A percentile compares a stretch with the other conserved stretches of the same genome.
phyloP scores from a whole-genome alignment of 169 alveolate species.

The Babesia divergens region DNA sequence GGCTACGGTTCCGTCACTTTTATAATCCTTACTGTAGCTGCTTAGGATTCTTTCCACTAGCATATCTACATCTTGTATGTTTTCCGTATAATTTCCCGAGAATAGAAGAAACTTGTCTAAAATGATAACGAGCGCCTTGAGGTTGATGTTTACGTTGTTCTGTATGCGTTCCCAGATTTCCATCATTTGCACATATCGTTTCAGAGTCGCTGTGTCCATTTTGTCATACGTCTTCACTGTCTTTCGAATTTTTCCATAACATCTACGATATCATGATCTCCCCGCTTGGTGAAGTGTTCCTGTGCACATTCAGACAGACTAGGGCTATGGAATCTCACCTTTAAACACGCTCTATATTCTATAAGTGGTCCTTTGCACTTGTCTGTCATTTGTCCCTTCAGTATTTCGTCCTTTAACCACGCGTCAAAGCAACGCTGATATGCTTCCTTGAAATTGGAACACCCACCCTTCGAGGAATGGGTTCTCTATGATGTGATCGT shows the following conservation, averaged over 20 bases:
- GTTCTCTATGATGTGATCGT: background rate
- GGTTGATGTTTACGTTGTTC: constrained; percentile 5
- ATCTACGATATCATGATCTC: constrained; percentile 32
- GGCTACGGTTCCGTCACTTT: background rate
- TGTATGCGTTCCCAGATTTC: constrained; percentile 23
- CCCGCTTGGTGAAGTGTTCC: constrained; percentile 41
- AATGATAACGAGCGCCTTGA: constrained; percentile 36
- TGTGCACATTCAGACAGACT: background rate
- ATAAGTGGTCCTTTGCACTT: constrained; percentile 62
- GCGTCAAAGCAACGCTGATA: constrained; percentile 69
- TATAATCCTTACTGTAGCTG: background rate
- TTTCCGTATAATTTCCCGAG: background rate
- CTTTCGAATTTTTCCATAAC: constrained; percentile 29
- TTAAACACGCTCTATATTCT: constrained; percentile 70
- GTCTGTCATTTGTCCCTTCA: constrained; percentile 72
- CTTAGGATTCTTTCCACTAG: background rate
- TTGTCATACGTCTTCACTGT: background rate
- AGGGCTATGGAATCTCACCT: constrained; percentile 22
- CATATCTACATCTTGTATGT: background rate
- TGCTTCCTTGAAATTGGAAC: constrained; percentile 64
- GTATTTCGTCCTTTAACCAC: constrained; percentile 73
- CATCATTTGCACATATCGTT: background rate
- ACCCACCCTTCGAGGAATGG: constrained; percentile 42
- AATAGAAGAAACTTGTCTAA: constrained; percentile 55
- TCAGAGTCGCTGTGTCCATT: background rate